These are phyloP conservation scores for Cadophora malorum DNA, from an alignment of 2,329 filamentous ascomycete species.

Conservation along the genomic window DNA sequence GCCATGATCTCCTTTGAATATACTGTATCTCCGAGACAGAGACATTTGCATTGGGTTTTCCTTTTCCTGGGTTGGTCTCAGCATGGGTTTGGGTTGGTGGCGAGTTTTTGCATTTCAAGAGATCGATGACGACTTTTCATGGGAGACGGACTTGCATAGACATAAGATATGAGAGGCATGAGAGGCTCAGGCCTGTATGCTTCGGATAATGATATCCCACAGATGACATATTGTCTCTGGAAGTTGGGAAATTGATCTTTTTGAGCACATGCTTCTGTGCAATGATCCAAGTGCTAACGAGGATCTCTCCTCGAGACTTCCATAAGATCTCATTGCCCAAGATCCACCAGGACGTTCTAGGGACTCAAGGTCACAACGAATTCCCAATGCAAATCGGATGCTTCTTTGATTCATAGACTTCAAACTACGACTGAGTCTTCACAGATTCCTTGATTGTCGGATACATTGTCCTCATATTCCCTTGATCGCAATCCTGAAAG, in stretches of 20 bases:
- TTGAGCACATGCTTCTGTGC: no score
- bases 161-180: not conserved
- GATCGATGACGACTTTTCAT: slow-evolving; percentile 3
- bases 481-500: no score
- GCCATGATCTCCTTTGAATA: slow-evolving; percentile 5
- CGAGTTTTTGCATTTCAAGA: slow-evolving; percentile 20
- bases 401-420: no score
- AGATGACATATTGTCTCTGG: not conserved
- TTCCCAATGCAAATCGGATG: no score
- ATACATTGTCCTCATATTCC: no score
- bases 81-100: not conserved
- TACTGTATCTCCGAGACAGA: slow-evolving; percentile 18
- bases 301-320: no score
- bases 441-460: no score
- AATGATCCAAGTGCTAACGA: no score
- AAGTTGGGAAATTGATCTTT: not conserved
- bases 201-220: not conserved
- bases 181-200: slow-evolving; percentile 8
- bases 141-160: slow-evolving; percentile 11
- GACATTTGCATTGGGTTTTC: slow-evolving; percentile 14
- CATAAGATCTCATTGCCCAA: no score
- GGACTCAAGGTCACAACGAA: no score
- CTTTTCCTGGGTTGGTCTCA: slow-evolving; percentile 21
- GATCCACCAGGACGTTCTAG: no score
- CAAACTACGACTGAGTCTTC: no score